Percentiles rank a stretch among this genome's conserved stretches.
These are phyloP conservation scores for Alternaria viburni DNA, from an alignment of 2,329 filamentous ascomycete genomes.

Conservation along the genomic window DNA sequence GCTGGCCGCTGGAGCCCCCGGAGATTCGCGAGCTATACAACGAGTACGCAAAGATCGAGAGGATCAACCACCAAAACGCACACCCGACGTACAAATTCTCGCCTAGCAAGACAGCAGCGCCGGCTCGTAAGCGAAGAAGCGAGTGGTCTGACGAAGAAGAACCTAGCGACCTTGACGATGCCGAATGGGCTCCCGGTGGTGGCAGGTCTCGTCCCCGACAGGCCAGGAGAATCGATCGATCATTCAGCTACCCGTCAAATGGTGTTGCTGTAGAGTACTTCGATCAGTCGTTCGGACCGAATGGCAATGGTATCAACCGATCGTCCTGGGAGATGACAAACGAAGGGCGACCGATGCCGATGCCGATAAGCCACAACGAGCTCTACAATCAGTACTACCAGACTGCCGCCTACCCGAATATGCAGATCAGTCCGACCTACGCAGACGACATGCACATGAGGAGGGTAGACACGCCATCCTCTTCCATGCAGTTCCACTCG, in stretches of 20 bases:
- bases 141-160: slow-evolving; percentile 48
- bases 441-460: slow-evolving; percentile 52
- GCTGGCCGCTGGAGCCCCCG: slow-evolving; percentile 83
- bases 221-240: slow-evolving; percentile 31
- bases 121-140: slow-evolving; percentile 57
- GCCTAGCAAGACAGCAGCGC: slow-evolving; percentile 70
- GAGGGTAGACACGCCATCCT: slow-evolving; percentile 43
- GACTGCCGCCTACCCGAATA: slow-evolving; percentile 53
- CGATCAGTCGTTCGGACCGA: slow-evolving; percentile 36
- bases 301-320: slow-evolving; percentile 46
- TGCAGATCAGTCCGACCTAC: slow-evolving; percentile 31
- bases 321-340: slow-evolving; percentile 61
- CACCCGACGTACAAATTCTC: slow-evolving; percentile 95
- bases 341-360: slow-evolving; percentile 57
- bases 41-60: slow-evolving; percentile 77
- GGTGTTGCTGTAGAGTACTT: slow-evolving; percentile 33
- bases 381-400: slow-evolving; percentile 60
- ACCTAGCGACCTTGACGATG: slow-evolving; percentile 52
- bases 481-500: slow-evolving; percentile 39
- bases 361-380: slow-evolving; percentile 53
- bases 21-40: slow-evolving; percentile 77
- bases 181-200: slow-evolving; percentile 45
- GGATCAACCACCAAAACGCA: slow-evolving; percentile 81
- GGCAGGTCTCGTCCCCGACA: slow-evolving; percentile 28
- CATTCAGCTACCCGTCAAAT: slow-evolving; percentile 34